These are phyloP conservation scores for Letharia lupina DNA, from an alignment of 495 filamentous ascomycete species.

Conservation along the genomic window DNA sequence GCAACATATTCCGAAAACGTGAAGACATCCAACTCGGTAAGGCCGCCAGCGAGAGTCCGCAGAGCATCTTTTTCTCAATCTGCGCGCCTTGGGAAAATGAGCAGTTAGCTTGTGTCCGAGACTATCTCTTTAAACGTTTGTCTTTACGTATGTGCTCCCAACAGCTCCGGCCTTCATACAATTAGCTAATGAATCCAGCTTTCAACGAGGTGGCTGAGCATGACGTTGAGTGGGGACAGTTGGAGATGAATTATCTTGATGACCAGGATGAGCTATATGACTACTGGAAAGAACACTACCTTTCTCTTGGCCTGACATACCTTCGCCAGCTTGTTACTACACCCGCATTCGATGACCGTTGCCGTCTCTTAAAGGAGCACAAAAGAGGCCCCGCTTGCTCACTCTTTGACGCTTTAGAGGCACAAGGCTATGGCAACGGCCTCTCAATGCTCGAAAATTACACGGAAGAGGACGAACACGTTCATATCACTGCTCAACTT, in stretches of 20 bases:
- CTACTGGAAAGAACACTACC: constrained; percentile 3
- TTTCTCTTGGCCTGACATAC: constrained; percentile 5
- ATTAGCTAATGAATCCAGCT: neutral
- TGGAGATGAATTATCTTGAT: neutral
- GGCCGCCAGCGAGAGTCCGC: neutral
- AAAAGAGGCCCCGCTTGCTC: neutral
- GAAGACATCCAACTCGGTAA: too few species aligned
- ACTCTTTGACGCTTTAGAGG: neutral
- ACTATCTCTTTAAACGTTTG: neutral
- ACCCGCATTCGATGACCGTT: constrained; percentile 9
- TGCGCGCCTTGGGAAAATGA: constrained; percentile 10
- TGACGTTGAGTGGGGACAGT: constrained; percentile 1
- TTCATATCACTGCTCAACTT: neutral
- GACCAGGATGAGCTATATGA: neutral
- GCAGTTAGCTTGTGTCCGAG: constrained; percentile 1
- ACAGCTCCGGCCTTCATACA: neutral
- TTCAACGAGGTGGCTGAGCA: constrained; percentile 12
- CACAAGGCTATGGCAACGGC: neutral
- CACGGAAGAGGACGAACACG: neutral
- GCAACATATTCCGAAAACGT: neutral
- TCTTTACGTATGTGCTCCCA: neutral
- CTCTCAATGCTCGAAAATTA: neutral
- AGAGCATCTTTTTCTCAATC: neutral
- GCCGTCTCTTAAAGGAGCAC: neutral
- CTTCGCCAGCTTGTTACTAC: neutral